These are phyloP conservation scores for Salix brachista DNA, from an alignment of 345 rosid species.

Conservation along the genomic window DNA sequence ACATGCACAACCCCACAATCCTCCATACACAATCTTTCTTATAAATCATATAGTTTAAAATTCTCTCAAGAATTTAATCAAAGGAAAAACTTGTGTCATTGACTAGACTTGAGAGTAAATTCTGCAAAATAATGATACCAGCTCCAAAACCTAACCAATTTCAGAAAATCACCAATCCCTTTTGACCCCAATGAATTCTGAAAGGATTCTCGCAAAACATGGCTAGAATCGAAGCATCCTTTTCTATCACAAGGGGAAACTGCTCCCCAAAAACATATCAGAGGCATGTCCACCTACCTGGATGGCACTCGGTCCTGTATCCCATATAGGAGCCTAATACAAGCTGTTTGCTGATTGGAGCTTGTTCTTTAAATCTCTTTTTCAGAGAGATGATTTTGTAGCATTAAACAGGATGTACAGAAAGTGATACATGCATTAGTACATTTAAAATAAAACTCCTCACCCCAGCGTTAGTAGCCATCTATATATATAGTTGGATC, in stretches of 20 bases:
- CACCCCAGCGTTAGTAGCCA: not conserved
- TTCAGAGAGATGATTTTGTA: not conserved
- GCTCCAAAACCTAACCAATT: not conserved
- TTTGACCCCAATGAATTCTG: too few relatives aligned
- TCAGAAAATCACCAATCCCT: too few relatives aligned
- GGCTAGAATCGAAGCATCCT: too few relatives aligned
- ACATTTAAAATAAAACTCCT: not conserved
- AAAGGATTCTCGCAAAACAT: too few relatives aligned
- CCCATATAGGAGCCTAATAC: too few relatives aligned
- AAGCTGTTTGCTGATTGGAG: too few relatives aligned
- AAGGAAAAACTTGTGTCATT: not conserved
- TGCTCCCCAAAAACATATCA: too few relatives aligned
- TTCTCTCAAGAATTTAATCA: not conserved
- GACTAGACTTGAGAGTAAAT: not conserved
- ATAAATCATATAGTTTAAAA: not conserved
- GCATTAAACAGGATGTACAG: not conserved
- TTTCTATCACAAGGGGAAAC: too few relatives aligned
- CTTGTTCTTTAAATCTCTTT: too few relatives aligned
- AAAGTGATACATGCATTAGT: not conserved
- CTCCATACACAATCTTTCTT: not conserved
- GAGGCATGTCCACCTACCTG: too few relatives aligned
- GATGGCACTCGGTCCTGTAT: too few relatives aligned
- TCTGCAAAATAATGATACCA: not conserved
- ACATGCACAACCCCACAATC: not conserved
- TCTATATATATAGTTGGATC: not conserved